Evolutionary conservation across 345 rosid genomes (phyloP), one percentile per base, ranked within the genome.

Genomic region (Ceriops zippeliana): DNA sequence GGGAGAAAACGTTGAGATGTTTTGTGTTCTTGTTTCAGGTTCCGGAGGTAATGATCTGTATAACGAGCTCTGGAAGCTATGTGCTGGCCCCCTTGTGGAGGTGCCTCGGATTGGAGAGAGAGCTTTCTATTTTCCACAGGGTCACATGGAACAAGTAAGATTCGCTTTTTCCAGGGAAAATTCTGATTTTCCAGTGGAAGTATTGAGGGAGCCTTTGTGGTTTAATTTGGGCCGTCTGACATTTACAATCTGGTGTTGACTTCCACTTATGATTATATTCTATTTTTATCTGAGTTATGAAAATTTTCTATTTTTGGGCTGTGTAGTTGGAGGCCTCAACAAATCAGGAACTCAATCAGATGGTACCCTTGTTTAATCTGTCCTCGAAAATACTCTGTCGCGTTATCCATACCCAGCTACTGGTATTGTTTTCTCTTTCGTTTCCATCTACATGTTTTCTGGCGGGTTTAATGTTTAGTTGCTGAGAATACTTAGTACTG

Each of bases 111-210:
- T 34, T 57, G 78, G 74, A n/a, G 88, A 91, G 73, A 79, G 83
- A 65, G 97, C 91, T 16, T 91, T 71, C 81, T 93, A 93, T 67
- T 88, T 93, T 71, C 97, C 98, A 20, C 98, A 93, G 75, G 97
- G 98, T 10, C 98, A 93, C 74, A 89, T 91, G 92, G 98, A 93
- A 64, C 98, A 93, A 82, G 98, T 79, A 75, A 69, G 80, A 65
- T 20, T 10, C 32, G 8, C 42, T 52, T 61, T 51, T 70, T 71
- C 28, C 24, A 42, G 38, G 51, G 69, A 21, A 62, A 54, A 21
- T n/a, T 58, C 42, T 17, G 9, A 2, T 37, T 32, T 51, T 38
- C 22, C 17, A 0, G 59, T 32, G n/a, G 15, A 32, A 51, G 49
- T 34, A 6, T 35, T 26, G 20, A 58, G 56, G 17, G 65, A 5